phyloP scores from a whole-genome alignment of 2,329 filamentous ascomycete genomes.

The Cladosporium velox region DNA sequence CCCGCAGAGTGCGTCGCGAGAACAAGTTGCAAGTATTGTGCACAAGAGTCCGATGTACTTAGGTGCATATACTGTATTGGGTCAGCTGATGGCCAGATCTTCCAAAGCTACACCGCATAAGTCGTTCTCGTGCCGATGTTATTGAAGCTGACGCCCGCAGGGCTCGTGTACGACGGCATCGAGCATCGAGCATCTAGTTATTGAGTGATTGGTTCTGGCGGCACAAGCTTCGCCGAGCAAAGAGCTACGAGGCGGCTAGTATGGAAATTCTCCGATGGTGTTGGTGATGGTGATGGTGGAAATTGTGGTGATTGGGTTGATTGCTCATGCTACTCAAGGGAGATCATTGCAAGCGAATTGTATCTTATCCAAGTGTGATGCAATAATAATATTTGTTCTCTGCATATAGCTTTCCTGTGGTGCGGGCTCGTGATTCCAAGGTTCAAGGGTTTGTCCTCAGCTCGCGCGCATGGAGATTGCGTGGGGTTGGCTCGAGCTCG shows the following conservation, averaged over 20 bases:
- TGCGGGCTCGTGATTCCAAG: too few relatives aligned
- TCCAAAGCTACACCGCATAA: neutral
- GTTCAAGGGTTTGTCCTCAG: neutral
- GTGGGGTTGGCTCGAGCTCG: neutral
- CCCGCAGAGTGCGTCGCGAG: neutral
- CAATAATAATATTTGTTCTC: neutral
- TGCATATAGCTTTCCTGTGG: too few relatives aligned
- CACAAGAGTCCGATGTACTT: neutral
- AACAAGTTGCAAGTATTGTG: neutral
- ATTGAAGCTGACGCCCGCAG: neutral
- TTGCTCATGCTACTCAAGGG: neutral
- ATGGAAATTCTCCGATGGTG: neutral
- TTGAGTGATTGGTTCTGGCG: neutral
- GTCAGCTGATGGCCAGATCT: neutral
- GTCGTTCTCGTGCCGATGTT: neutral
- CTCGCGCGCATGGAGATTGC: neutral
- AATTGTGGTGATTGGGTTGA: neutral
- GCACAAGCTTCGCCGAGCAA: neutral
- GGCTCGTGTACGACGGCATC: neutral
- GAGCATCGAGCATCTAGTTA: neutral
- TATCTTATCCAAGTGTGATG: neutral
- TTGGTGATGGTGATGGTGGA: neutral
- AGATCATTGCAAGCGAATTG: neutral
- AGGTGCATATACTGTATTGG: neutral
- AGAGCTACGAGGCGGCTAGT: neutral